A percentile compares a stretch with the other conserved stretches of the same genome.
phyloP scores from a whole-genome alignment of 2,329 filamentous ascomycete genomes.

The Talaromyces sp. region DNA sequence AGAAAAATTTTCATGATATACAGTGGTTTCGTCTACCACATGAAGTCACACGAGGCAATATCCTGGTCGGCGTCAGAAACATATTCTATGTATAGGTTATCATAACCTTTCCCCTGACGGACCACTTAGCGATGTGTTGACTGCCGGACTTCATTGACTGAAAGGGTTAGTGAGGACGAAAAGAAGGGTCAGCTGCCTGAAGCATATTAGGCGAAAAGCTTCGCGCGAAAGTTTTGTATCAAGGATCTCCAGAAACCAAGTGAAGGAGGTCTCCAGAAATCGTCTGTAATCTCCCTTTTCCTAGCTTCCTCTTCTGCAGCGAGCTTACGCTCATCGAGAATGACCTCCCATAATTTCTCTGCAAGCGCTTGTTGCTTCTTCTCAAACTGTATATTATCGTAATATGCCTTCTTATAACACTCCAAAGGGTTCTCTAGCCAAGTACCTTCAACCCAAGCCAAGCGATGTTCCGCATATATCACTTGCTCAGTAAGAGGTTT shows the following conservation, averaged over 20 bases:
- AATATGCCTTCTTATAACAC: slow-evolving; percentile 24
- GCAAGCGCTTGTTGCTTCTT: slow-evolving; percentile 29
- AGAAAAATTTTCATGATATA: neutral
- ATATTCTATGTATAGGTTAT: neutral
- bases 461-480: neutral
- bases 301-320: slow-evolving; percentile 27
- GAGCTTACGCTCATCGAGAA: slow-evolving; percentile 38
- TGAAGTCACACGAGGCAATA: neutral
- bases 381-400: slow-evolving; percentile 25
- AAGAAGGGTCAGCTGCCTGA: neutral
- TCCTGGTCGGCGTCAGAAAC: neutral
- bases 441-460: slow-evolving; percentile 17
- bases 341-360: slow-evolving; percentile 38
- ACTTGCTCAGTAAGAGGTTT: neutral
- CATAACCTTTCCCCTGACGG: neutral
- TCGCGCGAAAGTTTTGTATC: neutral
- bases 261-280: neutral
- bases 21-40: slow-evolving; percentile 7
- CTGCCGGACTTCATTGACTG: neutral
- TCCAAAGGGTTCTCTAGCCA: slow-evolving; percentile 27
- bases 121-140: neutral
- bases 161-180: neutral
- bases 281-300: neutral
- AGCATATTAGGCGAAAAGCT: neutral
- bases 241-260: neutral